Evolutionary conservation across 148 eudicot species (phyloP).

Genomic region (Diospyros kaki): DNA sequence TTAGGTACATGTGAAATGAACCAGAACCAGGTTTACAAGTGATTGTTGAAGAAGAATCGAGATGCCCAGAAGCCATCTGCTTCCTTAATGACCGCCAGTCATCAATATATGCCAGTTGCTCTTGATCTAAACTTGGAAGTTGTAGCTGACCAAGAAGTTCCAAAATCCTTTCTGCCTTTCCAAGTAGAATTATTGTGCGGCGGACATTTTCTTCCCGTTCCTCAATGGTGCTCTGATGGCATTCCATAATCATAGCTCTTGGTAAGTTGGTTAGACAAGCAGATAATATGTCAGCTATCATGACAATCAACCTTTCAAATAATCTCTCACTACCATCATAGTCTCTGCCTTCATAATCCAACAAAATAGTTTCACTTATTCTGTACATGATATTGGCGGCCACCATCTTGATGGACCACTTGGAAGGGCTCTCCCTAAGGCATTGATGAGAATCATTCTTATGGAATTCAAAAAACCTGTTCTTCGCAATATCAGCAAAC

Average conservation of each 20-base stretch:
- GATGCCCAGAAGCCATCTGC: conserved; percentile 7
- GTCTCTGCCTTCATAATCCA: background rate
- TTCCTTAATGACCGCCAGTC: conserved; percentile 33
- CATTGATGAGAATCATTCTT: conserved; percentile 11
- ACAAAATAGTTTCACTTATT: conserved; percentile 13
- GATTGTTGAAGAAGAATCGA: conserved; percentile 13
- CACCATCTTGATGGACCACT: conserved; percentile 9
- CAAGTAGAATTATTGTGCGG: conserved; percentile 15
- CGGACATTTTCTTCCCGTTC: conserved; percentile 17
- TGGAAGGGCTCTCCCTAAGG: background rate
- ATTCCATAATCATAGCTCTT: conserved; percentile 8
- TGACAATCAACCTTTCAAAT: conserved; percentile 8
- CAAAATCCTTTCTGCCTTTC: conserved; percentile 18
- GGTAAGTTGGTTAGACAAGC: conserved; percentile 26
- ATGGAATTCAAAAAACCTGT: conserved; percentile 26
- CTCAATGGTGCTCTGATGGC: conserved; percentile 12
- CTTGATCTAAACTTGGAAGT: conserved; percentile 25
- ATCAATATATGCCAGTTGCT: conserved; percentile 30
- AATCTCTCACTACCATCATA: conserved; percentile 10
- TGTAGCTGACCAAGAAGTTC: conserved; percentile 16
- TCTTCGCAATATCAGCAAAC: conserved; percentile 28
- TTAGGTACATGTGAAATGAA: conserved; percentile 27
- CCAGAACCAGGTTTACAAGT: conserved; percentile 9
- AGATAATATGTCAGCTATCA: conserved; percentile 16
- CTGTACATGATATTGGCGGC: conserved; percentile 25